These are phyloP conservation scores for Naegleria lovaniensis DNA, from an alignment of 208 protist genomes.

Conservation along the genomic window DNA sequence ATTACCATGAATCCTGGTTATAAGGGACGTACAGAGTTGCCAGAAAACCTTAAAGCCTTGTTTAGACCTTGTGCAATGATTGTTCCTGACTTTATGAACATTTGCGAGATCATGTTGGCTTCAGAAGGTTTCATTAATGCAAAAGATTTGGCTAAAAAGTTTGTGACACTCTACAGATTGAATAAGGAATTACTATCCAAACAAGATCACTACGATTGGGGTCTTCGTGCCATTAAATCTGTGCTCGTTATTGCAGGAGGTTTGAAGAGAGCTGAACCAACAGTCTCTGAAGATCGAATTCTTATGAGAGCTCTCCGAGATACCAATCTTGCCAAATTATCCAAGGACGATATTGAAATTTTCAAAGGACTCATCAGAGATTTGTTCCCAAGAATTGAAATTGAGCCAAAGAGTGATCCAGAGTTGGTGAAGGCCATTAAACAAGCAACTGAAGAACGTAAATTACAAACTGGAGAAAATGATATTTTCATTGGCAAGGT, in stretches of 20 bases:
- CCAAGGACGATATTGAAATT: slow-evolving; percentile 92
- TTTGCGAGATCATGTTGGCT: slow-evolving; percentile 97
- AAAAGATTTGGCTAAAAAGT: slow-evolving; percentile 93
- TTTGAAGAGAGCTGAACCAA: slow-evolving; percentile 87
- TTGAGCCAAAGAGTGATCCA: slow-evolving; percentile 84
- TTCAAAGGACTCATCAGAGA: slow-evolving; percentile 94
- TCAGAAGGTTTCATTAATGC: slow-evolving; percentile 91
- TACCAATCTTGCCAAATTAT: slow-evolving; percentile 95
- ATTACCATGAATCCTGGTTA: slow-evolving; percentile 97
- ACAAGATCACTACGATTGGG: slow-evolving; percentile 98
- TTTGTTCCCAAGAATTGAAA: slow-evolving; percentile 90
- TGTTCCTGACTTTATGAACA: slow-evolving; percentile 94
- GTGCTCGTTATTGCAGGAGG: slow-evolving; percentile 92
- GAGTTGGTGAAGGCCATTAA: slow-evolving; percentile 79
- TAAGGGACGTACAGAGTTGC: slow-evolving; percentile 90
- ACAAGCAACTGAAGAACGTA: slow-evolving; percentile 69
- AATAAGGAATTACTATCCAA: slow-evolving; percentile 93
- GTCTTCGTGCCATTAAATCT: slow-evolving; percentile 95
- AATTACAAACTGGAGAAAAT: slow-evolving; percentile 88
- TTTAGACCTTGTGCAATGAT: slow-evolving; percentile 95
- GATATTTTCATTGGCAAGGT: slow-evolving; percentile 96
- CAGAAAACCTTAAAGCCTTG: slow-evolving; percentile 92
- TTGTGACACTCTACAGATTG: slow-evolving; percentile 92
- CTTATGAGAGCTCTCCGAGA: slow-evolving; percentile 94
- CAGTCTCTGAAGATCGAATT: slow-evolving; percentile 85